Base-by-base conservation (phyloP, 2,329 filamentous ascomycete species). In the Scytalidium lignicola region DNA sequence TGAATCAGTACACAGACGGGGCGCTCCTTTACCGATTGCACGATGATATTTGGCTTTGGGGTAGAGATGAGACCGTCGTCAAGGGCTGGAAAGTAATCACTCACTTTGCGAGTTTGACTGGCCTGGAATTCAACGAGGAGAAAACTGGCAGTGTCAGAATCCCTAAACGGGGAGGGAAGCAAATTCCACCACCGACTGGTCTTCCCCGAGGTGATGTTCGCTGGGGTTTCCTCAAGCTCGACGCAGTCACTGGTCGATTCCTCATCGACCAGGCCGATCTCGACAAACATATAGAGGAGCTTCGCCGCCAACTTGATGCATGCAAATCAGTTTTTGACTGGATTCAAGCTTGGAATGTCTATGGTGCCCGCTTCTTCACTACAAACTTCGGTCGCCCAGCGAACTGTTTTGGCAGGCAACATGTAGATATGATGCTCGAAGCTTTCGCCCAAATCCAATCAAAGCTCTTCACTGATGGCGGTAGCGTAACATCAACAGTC, bases 31-130 rank as follows among this genome's bases (percentile, higher is more conserved):
- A 82, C 61, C 77, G 83, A 12, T 69, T 85, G 32, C 75, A 84
- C 45, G 83, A 85, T 53, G 81, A 86, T 54, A 71, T 85, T 46
- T 86, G 82, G 82, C 81, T 85, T 60, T 86, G 82, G 81, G 74
- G 76, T n/a, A 69, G 78, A 9, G 73, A 80, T 44, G 56, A 65
- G 4, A 68, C 67, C 3, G 78, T 75, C 15, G 68, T 73, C 18
- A 68, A 72, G 41, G 81, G 79, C 0, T 88, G 83, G 83, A 59
- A 71, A 9, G 70, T 76, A 0, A 73, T 86, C 56, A 67, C 71
- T 2, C 64, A 72, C 3, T 87, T 85, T 55, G 67, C 73, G 3
- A 56, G 61, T 1, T 64, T 78, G 1, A 78, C 80, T 55, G 79
- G 81, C 1, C 71, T 83, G 1, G 64, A 73, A 6, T 73, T 85